Evolutionary conservation across 129 eudicot genomes (phyloP), one percentile per base, ranked within the genome.

Genomic region (Artemisia tridentata): DNA sequence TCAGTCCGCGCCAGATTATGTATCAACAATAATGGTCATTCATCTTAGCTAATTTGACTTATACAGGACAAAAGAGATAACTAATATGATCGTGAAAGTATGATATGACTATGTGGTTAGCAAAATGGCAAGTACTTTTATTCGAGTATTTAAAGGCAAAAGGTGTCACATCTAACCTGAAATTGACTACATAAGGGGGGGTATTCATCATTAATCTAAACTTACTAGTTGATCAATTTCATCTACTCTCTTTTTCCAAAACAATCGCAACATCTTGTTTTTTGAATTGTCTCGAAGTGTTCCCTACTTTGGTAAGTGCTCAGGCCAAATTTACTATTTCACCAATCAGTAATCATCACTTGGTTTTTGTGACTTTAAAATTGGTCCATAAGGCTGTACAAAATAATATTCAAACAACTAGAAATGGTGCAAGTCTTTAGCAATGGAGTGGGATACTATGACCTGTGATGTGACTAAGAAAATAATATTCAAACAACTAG

Each of bases 281-380:
- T 55, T 55, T 55, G 29, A 29, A 3, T 16, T 55, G 23, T 15
- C 23, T 11, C 27, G 1, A 55, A 55, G 11, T 7, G 7, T 3
- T 18, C 2, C 23, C 2, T 63, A n/a, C 27, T 63, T 51, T 27
- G 12, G 61, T 50, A 27, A 29, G n/a, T 27, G 25, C 11, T 50
- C 10, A 8, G 52, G 58, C 25, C 47, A 23, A 15, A 67, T 47
- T 66, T 20, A 66, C 17, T 49, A 13, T 21, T 67, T 67, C 20
- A 9, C 72, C 60, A 52, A 25, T 45, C n/a, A 48, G 46, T 23
- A 67, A 67, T 11, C 45, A 14, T 47, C 72, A 49, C 64, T 67
- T 13, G n/a, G 25, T 67, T 20, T 50, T 27, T 52, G 48, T 31
- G 43, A 25, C 38, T 7, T 7, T 29, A 5, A 16, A 34, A 31